Evolutionary conservation across 257 asterid genomes (phyloP).

Genomic region (Solanum infundibuliforme): DNA sequence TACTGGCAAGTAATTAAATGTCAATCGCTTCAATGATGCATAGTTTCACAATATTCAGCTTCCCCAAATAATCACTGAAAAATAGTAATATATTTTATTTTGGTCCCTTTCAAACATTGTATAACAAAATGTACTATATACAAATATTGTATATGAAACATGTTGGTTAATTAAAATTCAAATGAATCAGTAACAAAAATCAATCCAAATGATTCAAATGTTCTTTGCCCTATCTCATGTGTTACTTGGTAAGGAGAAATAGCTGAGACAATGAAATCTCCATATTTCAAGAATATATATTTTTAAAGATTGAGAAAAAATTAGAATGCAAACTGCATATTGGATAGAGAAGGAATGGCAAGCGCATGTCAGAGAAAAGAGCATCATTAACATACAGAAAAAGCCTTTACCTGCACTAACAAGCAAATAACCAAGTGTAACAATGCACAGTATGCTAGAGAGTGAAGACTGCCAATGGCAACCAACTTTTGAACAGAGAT

Average conservation of each 20-base stretch:
- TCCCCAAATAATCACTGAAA: not conserved
- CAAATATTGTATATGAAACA: not conserved
- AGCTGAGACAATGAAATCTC: not conserved
- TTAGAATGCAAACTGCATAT: not conserved
- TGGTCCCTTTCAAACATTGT: not conserved
- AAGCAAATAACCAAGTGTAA: not conserved
- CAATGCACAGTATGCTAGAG: not conserved
- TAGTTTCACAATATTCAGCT: not conserved
- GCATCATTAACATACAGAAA: not conserved
- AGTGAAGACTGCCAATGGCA: not conserved
- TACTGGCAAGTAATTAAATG: not conserved
- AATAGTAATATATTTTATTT: not conserved
- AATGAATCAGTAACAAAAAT: not conserved
- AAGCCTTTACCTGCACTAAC: not conserved
- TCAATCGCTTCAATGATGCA: not conserved
- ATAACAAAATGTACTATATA: not conserved
- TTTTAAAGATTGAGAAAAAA: not conserved
- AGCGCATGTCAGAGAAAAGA: not conserved
- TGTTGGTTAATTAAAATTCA: not conserved
- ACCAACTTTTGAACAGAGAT: not conserved
- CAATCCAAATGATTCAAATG: not conserved
- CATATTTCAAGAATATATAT: not conserved
- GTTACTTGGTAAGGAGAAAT: not conserved
- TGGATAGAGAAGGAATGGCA: not conserved
- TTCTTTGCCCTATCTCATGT: not conserved